phyloP scores from a whole-genome alignment of 192 early-diverging fungal genomes.

The Kickxella alabastrina region DNA sequence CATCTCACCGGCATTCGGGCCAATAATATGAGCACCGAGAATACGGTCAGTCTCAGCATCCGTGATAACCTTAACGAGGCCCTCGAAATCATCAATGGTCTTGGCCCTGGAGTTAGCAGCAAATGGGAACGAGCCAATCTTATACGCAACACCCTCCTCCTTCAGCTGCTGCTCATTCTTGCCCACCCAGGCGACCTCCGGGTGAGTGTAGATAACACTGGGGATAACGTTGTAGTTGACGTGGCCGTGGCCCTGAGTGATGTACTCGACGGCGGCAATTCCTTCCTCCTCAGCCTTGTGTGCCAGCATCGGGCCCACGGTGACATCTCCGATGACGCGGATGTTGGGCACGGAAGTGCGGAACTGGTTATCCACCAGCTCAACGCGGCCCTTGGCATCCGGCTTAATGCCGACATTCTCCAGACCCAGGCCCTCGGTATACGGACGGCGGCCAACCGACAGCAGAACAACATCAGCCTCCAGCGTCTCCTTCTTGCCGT shows the following conservation, averaged over 20 bases:
- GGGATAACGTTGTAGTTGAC: conserved; percentile 99
- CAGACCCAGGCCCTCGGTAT: conserved; percentile 87
- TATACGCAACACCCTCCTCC: conserved; percentile 80
- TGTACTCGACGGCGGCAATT: conserved; percentile 94
- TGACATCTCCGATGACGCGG: conserved; percentile 95
- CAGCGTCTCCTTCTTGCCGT: conserved; percentile 73
- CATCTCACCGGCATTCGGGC: conserved; percentile 98
- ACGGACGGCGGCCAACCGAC: conserved; percentile 92
- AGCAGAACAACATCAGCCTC: conserved; percentile 90
- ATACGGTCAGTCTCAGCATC: conserved; percentile 95
- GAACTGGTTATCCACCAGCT: conserved; percentile 68
- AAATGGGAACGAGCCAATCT: conserved; percentile 91
- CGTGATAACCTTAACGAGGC: conserved; percentile 93
- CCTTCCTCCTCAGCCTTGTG: conserved; percentile 99
- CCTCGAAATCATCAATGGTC: conserved; percentile 92
- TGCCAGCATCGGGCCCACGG: conserved; percentile 96
- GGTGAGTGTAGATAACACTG: conserved; percentile 97
- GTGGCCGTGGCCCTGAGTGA: conserved; percentile 88
- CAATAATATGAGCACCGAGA: conserved; percentile 97
- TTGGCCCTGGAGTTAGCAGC: conserved; percentile 96
- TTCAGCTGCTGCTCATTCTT: conserved; percentile 93
- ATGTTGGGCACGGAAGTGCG: conserved; percentile 85
- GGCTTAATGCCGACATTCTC: conserved; percentile 87
- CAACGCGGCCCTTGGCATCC: conserved; percentile 83
- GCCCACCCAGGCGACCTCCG: conserved; percentile 98